Evolutionary conservation across 257 asterid species (phyloP), one percentile per base, ranked within the genome.

Genomic region (Marsdenia floribunda): DNA sequence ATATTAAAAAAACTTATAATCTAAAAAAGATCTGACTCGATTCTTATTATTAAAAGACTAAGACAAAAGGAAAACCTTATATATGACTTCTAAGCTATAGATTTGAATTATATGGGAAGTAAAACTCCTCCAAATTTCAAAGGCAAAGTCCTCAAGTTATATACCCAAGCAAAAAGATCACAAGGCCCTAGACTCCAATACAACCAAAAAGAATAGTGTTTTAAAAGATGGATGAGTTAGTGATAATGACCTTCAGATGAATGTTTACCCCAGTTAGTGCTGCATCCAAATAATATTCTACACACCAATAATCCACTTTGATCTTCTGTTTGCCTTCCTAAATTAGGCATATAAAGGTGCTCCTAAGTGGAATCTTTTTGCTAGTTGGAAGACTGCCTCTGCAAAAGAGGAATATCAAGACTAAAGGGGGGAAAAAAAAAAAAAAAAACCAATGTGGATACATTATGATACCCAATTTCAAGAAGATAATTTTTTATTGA

Each of bases 211-310:
- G 29, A 42, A 40, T 44, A 44, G 4, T 13, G 24, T 11, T 68
- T 68, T 75, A 71, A 60, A 44, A 44, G 76, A 71, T 71, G 54
- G 50, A 5, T 72, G 69, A 42, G 19, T 22, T 55, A 18, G 11
- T 53, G 55, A 38, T 16, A 6, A 52, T 63, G 81, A 72, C 73
- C 54, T 71, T 52, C 18, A 22, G 33, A 64, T 73, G 37, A 54
- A 66, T 24, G 63, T 66, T 66, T 72, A 58, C 74, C 81, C 58
- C 42, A 29, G 47, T 21, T 66, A 73, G 77, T 67, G 78, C 71
- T 22, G 33, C 50, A 21, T 16, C 57, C 21, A 53, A 22, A 44
- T 15, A 18, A 66, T 50, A 72, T 14, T 38, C 18, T 49, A 14
- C 11, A 50, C 38, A 74, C 64, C 21, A 47, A 67, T 40, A 54